Percentiles rank a stretch among this genome's conserved stretches.
Evolutionary conservation across 148 eudicot genomes (phyloP).

Genomic region (Diospyros lotus): DNA sequence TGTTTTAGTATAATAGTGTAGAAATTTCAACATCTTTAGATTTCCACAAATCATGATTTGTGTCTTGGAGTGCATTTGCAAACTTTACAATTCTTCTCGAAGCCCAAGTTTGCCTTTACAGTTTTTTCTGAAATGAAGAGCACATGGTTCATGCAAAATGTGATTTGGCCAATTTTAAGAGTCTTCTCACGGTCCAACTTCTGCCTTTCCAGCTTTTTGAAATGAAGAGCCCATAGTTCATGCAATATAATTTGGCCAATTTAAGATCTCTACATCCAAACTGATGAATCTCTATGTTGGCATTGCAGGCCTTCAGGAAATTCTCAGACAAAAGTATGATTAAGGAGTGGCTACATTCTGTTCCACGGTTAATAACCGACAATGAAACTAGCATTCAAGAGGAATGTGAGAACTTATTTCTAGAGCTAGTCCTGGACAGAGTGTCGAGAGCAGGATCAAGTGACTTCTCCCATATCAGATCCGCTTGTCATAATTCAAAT

Average conservation of each 20-base stretch:
- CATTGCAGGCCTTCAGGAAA: slow-evolving; percentile 65
- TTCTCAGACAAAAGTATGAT: slow-evolving; percentile 50
- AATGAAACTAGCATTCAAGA: slow-evolving; percentile 96
- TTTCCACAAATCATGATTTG: background rate
- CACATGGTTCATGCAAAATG: too few relatives aligned
- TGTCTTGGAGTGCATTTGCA: background rate
- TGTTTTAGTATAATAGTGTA: background rate
- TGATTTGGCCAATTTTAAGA: too few relatives aligned
- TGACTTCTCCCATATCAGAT: slow-evolving; percentile 7
- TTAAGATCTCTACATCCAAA: background rate
- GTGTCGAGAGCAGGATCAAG: slow-evolving; percentile 57
- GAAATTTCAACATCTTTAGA: background rate
- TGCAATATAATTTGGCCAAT: background rate
- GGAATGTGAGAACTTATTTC: slow-evolving; percentile 82
- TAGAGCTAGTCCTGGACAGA: slow-evolving; percentile 74
- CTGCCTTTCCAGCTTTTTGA: background rate
- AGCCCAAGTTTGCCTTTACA: too few relatives aligned
- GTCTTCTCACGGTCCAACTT: background rate
- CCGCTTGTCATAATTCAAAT: slow-evolving; percentile 20
- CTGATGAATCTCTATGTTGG: background rate
- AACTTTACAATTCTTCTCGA: background rate
- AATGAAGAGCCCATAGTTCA: background rate
- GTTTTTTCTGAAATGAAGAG: too few relatives aligned
- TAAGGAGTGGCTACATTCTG: slow-evolving; percentile 88
- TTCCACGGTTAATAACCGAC: slow-evolving; percentile 78